Percentiles rank a stretch among this genome's conserved stretches.
Conservation (phyloP, 1,284 basidiomycete species). For the Cryptococcus sp. region DNA sequence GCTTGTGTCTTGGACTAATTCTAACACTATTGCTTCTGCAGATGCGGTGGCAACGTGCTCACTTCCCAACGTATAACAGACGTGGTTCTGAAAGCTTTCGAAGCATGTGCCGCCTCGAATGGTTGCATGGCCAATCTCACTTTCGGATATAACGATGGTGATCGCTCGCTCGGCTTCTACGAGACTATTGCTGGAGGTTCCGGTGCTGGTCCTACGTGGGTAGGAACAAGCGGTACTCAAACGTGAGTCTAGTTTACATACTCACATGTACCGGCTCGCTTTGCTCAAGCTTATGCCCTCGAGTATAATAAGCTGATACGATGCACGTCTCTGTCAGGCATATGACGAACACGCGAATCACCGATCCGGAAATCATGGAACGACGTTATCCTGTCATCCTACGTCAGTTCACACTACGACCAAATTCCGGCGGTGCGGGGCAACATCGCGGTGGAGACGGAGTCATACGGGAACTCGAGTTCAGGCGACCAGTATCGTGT, state of each 20-base stretch:
- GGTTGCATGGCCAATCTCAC: conserved; percentile 85
- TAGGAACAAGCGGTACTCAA: conserved; percentile 58
- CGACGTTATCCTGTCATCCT: conserved; percentile 75
- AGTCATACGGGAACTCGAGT: conserved; percentile 80
- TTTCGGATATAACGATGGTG: conserved; percentile 69
- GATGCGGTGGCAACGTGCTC: conserved; percentile 65
- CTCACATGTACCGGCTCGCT: conserved; percentile 14
- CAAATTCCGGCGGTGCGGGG: conserved; percentile 76
- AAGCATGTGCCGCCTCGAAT: conserved; percentile 88
- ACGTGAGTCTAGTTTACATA: conserved; percentile 30
- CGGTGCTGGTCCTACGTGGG: conserved; percentile 86
- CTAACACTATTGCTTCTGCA: conserved; percentile 70
- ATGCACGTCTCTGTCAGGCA: background rate
- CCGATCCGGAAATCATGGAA: conserved; percentile 53
- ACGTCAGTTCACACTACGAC: conserved; percentile 75
- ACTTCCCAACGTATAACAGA: conserved; percentile 93
- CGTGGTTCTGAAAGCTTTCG: conserved; percentile 89
- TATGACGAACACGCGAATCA: conserved; percentile 69
- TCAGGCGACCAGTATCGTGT: conserved; percentile 81
- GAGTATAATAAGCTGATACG: conserved; percentile 63
- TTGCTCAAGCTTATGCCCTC: background rate
- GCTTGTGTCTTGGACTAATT: too few species aligned
- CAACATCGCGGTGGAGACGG: conserved; percentile 83
- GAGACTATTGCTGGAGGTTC: conserved; percentile 96
- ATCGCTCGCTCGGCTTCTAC: conserved; percentile 56